phyloP scores from a whole-genome alignment of 306 rosid genomes.

The Rosa rugosa region DNA sequence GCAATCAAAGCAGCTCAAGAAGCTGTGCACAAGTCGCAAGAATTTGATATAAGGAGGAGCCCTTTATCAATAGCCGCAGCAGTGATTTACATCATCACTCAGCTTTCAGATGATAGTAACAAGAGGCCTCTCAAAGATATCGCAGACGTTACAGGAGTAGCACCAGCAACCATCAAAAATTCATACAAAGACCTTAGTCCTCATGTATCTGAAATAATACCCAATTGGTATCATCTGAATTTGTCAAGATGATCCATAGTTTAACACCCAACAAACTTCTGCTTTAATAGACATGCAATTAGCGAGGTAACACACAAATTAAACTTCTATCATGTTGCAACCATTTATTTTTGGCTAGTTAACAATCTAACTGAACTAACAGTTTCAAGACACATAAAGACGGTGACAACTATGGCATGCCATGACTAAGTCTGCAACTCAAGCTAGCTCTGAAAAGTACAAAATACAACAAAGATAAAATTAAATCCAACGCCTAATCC shows the following conservation, averaged over 20 bases:
- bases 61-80: constrained; percentile 96
- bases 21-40: constrained; percentile 79
- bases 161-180: constrained; percentile 85
- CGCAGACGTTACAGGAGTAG: constrained; percentile 85
- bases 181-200: constrained; percentile 82
- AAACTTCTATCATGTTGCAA: too few relatives aligned
- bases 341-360: background rate
- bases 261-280: background rate
- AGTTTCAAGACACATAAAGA: background rate
- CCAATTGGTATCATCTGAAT: constrained; percentile 78
- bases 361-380: background rate
- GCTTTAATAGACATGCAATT: background rate
- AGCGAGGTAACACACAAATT: background rate
- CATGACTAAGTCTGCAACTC: background rate
- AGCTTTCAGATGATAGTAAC: constrained; percentile 74
- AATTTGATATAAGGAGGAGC: constrained; percentile 96
- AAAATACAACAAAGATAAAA: background rate
- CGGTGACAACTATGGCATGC: background rate
- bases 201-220: constrained; percentile 79
- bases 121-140: constrained; percentile 71
- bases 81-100: constrained; percentile 83
- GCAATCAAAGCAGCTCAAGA: constrained; percentile 97
- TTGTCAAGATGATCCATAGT: constrained; percentile 2
- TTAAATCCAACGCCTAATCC: background rate
- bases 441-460: background rate